phyloP scores from a whole-genome alignment of 2,329 filamentous ascomycete species.

The Xylariales sp. region DNA sequence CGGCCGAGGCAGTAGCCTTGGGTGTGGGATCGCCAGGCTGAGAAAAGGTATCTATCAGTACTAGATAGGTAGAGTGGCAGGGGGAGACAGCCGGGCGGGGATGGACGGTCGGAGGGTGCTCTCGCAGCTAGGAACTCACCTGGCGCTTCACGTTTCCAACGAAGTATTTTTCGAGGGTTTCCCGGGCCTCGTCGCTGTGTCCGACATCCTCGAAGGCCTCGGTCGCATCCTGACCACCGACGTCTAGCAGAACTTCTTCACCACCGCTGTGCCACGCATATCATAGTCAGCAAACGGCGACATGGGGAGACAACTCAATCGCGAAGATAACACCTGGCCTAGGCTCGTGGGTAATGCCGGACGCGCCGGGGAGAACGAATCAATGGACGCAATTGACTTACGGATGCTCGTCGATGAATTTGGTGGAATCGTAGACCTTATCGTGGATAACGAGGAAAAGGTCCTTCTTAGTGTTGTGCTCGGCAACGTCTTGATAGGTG shows the following conservation, averaged over 20 bases:
- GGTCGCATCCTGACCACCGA: conserved; percentile 93
- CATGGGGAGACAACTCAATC: background rate
- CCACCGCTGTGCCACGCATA: conserved; percentile 75
- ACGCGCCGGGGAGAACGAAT: conserved; percentile 19
- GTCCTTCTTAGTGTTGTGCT: conserved; percentile 94
- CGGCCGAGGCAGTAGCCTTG: conserved; percentile 65
- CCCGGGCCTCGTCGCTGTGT: conserved; percentile 97
- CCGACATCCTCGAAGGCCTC: conserved; percentile 99
- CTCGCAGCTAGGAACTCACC: conserved; percentile 63
- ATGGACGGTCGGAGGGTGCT: conserved; percentile 21
- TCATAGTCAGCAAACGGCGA: conserved; percentile 43
- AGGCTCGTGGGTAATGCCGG: conserved; percentile 1
- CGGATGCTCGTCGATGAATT: conserved; percentile 98
- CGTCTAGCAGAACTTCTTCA: conserved; percentile 97
- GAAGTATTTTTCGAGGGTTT: conserved; percentile 83
- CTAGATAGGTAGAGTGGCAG: background rate
- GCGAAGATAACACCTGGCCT: background rate
- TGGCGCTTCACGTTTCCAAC: conserved; percentile 83
- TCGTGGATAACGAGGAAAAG: conserved; percentile 92
- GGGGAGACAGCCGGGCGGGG: background rate
- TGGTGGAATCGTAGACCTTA: conserved; percentile 91
- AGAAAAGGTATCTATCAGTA: conserved; percentile 20
- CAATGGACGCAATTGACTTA: conserved; percentile 57
- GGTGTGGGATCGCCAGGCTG: conserved; percentile 83
- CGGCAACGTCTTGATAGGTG: conserved; percentile 83